Base-by-base conservation (phyloP, 139 green algal genomes). In the Coelastrella sp. region DNA sequence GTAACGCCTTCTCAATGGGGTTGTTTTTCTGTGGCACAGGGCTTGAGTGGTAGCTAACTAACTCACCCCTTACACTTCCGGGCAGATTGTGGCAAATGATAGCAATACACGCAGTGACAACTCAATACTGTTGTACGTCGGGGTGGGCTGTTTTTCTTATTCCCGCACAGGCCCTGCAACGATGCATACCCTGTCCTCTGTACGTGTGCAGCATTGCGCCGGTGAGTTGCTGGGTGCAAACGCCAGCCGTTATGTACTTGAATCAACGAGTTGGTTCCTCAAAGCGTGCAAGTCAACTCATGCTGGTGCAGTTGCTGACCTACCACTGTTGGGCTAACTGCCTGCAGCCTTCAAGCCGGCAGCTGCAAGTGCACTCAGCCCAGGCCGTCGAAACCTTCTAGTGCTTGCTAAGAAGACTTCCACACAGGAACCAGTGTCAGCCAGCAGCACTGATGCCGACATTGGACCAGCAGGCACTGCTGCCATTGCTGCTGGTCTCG, bases 401-500 rank as follows among this genome's bases (percentile, higher is more conserved):
- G 68, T 88, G 49, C 22, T 11, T n/a, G 82, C 82, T 17, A 87
- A 61, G 19, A 79, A 87, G 65, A 66, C 65, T 79, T 25, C 58
- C 7, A 87, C 59, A 58, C 59, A 60, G 60, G 20, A 76, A 0
- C 81, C 78, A 73, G 81, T 60, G 59, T 9, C n/a, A 9, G 15
- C 82, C 8, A 88, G 15, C 65, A 78, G 27, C 82, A 88, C 70
- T 68, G 70, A 59, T 82, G 84, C 84, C 68, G 91, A 94, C 49
- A 87, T 93, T 3, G 90, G 92, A n/a, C 20, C 90, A 0, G 84
- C 20, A 5, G 90, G 90, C 10, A 58, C 90, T 19, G 92, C 88
- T 25, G 90, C 84, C 15, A 87, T 86, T 68, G 92, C 82, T 22
- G 58, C 76, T 19, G 94, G 94, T 9, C 84, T 96, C 22, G 73